Evolutionary conservation across 768 basidiomycete genomes (phyloP).

Genomic region (Amanita exitialis): DNA sequence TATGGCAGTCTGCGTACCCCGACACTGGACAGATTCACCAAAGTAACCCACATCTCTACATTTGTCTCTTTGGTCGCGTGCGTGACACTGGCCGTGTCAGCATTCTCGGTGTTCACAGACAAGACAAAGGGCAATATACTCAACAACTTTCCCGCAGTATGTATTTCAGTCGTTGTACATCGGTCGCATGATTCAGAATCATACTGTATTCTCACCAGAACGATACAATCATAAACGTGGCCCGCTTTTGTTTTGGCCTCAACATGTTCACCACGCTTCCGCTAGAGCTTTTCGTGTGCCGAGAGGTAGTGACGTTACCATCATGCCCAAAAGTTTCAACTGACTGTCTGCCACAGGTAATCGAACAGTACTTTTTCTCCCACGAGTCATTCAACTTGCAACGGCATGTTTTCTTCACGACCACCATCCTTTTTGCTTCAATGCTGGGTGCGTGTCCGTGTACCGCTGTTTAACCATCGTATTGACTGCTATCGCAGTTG

Average conservation of each 20-base stretch:
- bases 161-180: slow-evolving; percentile 10
- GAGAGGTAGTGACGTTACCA: slow-evolving; percentile 54
- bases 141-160: slow-evolving; percentile 82
- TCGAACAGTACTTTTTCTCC: slow-evolving; percentile 94
- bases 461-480: not conserved
- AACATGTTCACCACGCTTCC: slow-evolving; percentile 99
- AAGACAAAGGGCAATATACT: slow-evolving; percentile 93
- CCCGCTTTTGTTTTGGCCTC: slow-evolving; percentile 86
- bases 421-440: slow-evolving; percentile 67
- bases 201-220: slow-evolving; percentile 26
- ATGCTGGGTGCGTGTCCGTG: slow-evolving; percentile 55
- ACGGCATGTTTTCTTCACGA: slow-evolving; percentile 88
- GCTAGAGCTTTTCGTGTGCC: slow-evolving; percentile 91
- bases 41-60: slow-evolving; percentile 90
- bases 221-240: slow-evolving; percentile 90
- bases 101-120: slow-evolving; percentile 83
- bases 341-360: slow-evolving; percentile 43
- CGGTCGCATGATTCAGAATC: not conserved
- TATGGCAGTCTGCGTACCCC: slow-evolving; percentile 91
- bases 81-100: slow-evolving; percentile 73
- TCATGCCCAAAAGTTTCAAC: not conserved
- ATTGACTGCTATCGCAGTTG: slow-evolving; percentile 39
- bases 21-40: slow-evolving; percentile 87
- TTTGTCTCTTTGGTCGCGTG: slow-evolving; percentile 79
- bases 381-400: slow-evolving; percentile 74